These are phyloP conservation scores for Dictyostelium firmibasis DNA, from an alignment of 78 protist species.

Conservation along the genomic window DNA sequence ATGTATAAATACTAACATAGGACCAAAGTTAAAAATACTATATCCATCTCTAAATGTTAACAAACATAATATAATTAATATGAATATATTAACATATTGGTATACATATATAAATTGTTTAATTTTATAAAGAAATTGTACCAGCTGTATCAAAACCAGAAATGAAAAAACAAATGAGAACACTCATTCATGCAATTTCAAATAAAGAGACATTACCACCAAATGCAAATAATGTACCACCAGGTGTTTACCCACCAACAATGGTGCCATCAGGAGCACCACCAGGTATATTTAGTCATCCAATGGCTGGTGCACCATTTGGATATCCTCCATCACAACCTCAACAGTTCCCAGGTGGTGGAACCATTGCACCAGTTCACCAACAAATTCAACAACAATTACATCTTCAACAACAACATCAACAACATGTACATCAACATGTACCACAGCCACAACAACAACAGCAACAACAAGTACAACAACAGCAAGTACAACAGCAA, in stretches of 20 bases:
- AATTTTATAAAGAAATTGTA: not conserved
- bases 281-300: not conserved
- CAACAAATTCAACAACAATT: slow-evolving; percentile 9
- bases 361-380: not conserved
- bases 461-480: not conserved
- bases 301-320: not conserved
- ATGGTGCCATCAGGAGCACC: not conserved
- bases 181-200: slow-evolving; percentile 45
- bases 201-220: slow-evolving; percentile 18
- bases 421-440: not conserved
- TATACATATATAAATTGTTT: too few relatives aligned
- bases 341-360: not conserved
- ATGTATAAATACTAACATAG: not conserved
- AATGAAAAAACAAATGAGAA: slow-evolving; percentile 70
- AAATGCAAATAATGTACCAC: not conserved
- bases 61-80: too few relatives aligned
- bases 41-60: too few relatives aligned
- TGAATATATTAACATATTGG: too few relatives aligned
- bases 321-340: not conserved
- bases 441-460: not conserved
- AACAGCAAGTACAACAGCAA: not conserved
- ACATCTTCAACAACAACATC: not conserved
- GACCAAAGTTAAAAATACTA: too few relatives aligned
- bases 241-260: not conserved
- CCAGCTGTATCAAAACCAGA: slow-evolving; percentile 69